Percentiles rank a stretch among this genome's conserved stretches.
Conservation (phyloP, 495 filamentous ascomycete species). For the Filosporella fistucella region DNA sequence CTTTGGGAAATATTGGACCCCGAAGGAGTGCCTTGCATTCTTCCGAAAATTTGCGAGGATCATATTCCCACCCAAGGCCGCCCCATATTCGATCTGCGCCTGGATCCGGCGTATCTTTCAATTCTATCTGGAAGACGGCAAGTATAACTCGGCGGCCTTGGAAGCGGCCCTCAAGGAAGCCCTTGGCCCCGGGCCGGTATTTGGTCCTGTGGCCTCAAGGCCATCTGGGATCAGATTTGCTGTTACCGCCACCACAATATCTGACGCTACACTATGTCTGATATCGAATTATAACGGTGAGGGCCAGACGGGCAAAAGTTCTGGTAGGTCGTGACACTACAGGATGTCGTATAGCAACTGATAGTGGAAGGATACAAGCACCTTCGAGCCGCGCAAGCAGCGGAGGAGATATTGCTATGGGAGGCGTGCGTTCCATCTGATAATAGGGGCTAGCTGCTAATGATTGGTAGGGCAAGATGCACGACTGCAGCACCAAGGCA, state of each 20-base stretch:
- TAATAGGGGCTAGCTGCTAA: not conserved
- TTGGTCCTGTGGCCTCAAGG: constrained; percentile 3
- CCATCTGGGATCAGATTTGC: constrained; percentile 18
- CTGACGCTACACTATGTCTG: constrained; percentile 17
- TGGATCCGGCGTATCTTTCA: constrained; percentile 8
- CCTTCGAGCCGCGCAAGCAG: constrained; percentile 7
- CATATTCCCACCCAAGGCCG: constrained; percentile 11
- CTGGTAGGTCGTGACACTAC: too few relatives aligned
- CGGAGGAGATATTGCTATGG: constrained; percentile 12
- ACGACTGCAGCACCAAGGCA: constrained; percentile 18
- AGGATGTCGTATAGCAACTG: too few relatives aligned
- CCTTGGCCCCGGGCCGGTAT: constrained; percentile 9
- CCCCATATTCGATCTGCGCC: constrained; percentile 5
- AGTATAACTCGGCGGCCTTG: constrained; percentile 12
- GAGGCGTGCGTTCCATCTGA: constrained; percentile 10
- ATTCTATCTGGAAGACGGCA: constrained; percentile 13
- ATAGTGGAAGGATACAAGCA: constrained; percentile 16
- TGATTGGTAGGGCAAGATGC: constrained; percentile 14
- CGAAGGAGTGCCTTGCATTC: constrained; percentile 15
- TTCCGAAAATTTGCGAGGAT: constrained; percentile 12
- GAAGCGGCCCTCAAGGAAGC: constrained; percentile 15
- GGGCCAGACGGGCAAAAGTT: too few relatives aligned
- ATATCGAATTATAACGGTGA: constrained; percentile 19
- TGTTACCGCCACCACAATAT: constrained; percentile 19
- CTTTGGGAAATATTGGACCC: constrained; percentile 18